Percentiles rank a stretch among this genome's conserved stretches.
Conservation (phyloP, 306 rosid species). For the Casuarina equisetifolia region DNA sequence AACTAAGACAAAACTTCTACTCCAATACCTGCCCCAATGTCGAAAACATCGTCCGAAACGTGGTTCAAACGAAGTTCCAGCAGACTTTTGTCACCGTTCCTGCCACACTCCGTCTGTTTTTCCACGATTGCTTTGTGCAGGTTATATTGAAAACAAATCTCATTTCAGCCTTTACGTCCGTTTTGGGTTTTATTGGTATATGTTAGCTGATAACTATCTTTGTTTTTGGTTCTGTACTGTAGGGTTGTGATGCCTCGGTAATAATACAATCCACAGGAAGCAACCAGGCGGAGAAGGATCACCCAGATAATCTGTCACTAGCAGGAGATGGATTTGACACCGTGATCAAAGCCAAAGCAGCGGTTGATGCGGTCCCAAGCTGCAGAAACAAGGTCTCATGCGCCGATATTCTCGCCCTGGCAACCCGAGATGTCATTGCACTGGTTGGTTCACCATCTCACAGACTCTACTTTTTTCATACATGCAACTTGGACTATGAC, state of each 20-base stretch:
- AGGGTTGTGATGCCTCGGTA: constrained; percentile 84
- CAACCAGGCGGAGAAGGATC: constrained; percentile 78
- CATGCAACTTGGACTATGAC: background rate
- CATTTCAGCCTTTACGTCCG: background rate
- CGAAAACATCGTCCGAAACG: constrained; percentile 59
- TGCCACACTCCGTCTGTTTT: constrained; percentile 84
- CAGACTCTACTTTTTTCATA: background rate
- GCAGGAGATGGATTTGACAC: constrained; percentile 94
- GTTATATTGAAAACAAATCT: constrained; percentile 26
- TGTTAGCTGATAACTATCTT: background rate
- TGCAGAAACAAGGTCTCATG: constrained; percentile 80
- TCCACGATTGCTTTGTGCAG: constrained; percentile 88
- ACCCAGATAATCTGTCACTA: constrained; percentile 71
- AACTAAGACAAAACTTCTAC: constrained; percentile 61
- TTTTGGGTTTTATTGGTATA: background rate
- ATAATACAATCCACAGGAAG: constrained; percentile 42
- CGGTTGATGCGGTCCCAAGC: constrained; percentile 60
- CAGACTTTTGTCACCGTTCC: constrained; percentile 87
- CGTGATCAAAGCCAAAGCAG: constrained; percentile 71
- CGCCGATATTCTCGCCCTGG: constrained; percentile 82
- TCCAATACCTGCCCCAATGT: constrained; percentile 73
- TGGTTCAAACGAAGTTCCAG: constrained; percentile 59
- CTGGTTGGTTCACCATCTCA: constrained; percentile 41
- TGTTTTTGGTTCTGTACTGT: background rate
- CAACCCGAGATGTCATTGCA: constrained; percentile 67